These are phyloP conservation scores for Tuber brumale DNA, from an alignment of 495 filamentous ascomycete species.

Conservation along the genomic window DNA sequence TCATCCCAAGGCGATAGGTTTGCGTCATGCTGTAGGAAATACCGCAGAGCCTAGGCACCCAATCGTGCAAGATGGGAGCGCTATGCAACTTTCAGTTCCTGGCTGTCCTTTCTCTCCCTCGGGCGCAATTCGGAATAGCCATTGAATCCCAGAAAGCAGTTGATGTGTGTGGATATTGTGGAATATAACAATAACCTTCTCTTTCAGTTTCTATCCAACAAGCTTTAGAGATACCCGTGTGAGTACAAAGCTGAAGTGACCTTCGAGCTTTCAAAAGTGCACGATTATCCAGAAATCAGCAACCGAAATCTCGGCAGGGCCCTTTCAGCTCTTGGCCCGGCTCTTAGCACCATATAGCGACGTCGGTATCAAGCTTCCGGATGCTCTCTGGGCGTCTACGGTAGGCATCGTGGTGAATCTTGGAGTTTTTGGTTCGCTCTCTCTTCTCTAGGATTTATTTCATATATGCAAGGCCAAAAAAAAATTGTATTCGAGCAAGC, in stretches of 20 bases:
- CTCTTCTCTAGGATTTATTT: not conserved
- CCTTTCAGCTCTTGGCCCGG: not conserved
- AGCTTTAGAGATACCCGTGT: not conserved
- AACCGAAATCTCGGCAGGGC: not conserved
- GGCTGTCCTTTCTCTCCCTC: not conserved
- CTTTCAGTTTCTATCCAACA: not conserved
- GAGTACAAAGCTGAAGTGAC: not conserved
- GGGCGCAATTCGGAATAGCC: not conserved
- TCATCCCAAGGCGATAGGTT: not conserved
- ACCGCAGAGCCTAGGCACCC: not conserved
- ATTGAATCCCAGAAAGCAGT: not conserved
- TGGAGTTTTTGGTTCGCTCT: not conserved
- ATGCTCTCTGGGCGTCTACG: not conserved
- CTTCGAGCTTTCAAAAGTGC: not conserved
- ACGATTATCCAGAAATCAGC: not conserved
- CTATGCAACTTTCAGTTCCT: not conserved
- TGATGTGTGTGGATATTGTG: not conserved
- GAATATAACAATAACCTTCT: not conserved
- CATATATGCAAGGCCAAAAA: not conserved
- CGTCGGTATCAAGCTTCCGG: not conserved
- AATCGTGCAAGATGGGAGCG: not conserved
- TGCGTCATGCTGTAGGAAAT: not conserved
- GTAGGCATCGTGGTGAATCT: not conserved
- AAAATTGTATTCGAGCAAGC: not conserved
- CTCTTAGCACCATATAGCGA: not conserved